Evolutionary conservation across 257 asterid species (phyloP).

Genomic region (Penstemon eatonii): DNA sequence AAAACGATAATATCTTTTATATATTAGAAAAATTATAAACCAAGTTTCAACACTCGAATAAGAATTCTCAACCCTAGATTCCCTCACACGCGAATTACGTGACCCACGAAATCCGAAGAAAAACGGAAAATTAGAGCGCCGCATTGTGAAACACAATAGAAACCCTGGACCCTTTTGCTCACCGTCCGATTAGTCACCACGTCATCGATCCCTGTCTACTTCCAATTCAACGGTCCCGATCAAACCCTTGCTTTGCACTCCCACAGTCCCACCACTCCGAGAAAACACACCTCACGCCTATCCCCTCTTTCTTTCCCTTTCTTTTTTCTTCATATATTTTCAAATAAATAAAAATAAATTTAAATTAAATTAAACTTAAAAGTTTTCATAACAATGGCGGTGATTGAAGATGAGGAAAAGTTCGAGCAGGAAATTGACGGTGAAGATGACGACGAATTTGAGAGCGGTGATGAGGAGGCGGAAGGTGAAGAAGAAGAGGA

Average conservation of each 20-base stretch:
- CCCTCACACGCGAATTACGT: conserved; percentile 59
- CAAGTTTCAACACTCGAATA: too few species aligned
- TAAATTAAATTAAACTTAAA: conserved; percentile 5
- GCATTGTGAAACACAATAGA: conserved; percentile 36
- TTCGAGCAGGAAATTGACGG: conserved; percentile 43
- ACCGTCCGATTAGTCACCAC: conserved; percentile 45
- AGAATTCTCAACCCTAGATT: conserved; percentile 49
- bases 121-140: conserved; percentile 37
- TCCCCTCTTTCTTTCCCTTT: conserved; percentile 38
- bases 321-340: conserved; percentile 27
- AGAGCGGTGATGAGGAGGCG: conserved; percentile 27
- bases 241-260: conserved; percentile 2
- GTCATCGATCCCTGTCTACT: conserved; percentile 47
- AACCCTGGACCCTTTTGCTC: not conserved
- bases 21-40: too few species aligned
- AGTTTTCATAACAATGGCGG: conserved; percentile 45
- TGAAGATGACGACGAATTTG: conserved; percentile 34
- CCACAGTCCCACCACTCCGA: conserved; percentile 23
- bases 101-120: conserved; percentile 23
- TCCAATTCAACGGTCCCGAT: conserved; percentile 52
- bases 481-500: conserved; percentile 30
- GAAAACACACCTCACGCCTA: conserved; percentile 30
- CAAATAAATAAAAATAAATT: conserved; percentile 4
- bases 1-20: too few species aligned
- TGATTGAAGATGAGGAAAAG: conserved; percentile 49